Evolutionary conservation across 1,284 basidiomycete genomes (phyloP), one percentile per base, ranked within the genome.

Genomic region (Ceratobasidium sp.): DNA sequence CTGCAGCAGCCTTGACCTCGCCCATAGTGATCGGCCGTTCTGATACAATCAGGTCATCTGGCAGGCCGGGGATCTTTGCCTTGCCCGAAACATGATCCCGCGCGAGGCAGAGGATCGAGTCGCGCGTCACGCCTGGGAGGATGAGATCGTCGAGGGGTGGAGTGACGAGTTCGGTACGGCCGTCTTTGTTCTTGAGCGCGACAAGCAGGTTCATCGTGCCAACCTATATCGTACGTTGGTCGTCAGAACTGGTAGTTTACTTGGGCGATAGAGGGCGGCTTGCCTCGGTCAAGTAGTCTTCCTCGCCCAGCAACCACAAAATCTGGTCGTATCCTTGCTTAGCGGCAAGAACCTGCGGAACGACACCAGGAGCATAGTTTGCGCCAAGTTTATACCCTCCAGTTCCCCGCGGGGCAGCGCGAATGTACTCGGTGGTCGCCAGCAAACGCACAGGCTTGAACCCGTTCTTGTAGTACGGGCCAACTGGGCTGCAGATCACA

Each of bases 131-230:
- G 76, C 97, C 97, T 13, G 97, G 96, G 16, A 99, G 90, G 80
- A 99, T 96, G 86, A 98, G 92, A 74, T 96, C 96, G 80, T 95
- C 94, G 51, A 98, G 87, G 4, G 96, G 95, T 11, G 97, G 96
- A 0, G 96, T 97, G 63, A 95, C 90, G 75, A 98, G 89, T 82
- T 97, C 95, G 66, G 86, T 83, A 90, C 90, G 84, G 49, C 93
- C 95, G 78, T 95, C 88, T 11, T 88, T 85, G 34, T 87, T 87
- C 81, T 89, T 89, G 82, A 98, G 89, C 0, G 91, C 76, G 54
- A 94, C 88, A 77, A 98, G 98, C 80, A 97, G 84, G 84, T 99
- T 99, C 98, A 99, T 98, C 0, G 95, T 96, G 37, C 96, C 96
- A 41, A 95, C 92, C 88, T 89, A 76, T 24, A 49, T 54, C n/a